Evolutionary conservation across 768 basidiomycete genomes (phyloP).

Genomic region (Tylopilus balloui): DNA sequence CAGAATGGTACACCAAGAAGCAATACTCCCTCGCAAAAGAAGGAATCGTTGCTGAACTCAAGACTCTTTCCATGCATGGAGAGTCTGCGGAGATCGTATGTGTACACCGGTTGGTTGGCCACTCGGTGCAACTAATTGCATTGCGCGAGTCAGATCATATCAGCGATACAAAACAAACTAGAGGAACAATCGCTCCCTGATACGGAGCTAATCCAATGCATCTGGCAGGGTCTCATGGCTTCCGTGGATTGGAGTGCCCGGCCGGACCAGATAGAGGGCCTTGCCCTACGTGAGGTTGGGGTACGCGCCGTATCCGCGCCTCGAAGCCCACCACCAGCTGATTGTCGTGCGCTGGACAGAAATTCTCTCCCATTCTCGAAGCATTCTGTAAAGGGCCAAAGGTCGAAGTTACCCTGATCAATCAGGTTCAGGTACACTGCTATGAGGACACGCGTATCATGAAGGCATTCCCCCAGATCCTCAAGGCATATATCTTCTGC

Average conservation of each 20-base stretch:
- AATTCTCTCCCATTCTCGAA: conserved; percentile 80
- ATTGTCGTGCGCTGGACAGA: conserved; percentile 41
- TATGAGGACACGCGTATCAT: conserved; percentile 96
- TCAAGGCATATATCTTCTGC: conserved; percentile 56
- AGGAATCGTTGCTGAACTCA: conserved; percentile 61
- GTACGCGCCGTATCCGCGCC: conserved; percentile 41
- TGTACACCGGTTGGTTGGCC: conserved; percentile 6
- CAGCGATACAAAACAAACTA: conserved; percentile 65
- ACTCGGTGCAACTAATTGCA: conserved; percentile 4
- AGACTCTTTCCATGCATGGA: conserved; percentile 64
- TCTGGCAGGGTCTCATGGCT: conserved; percentile 90
- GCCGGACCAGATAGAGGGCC: conserved; percentile 87
- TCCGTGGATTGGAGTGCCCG: conserved; percentile 86
- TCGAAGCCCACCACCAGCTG: neutral
- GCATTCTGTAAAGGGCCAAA: conserved; percentile 87
- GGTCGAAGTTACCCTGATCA: conserved; percentile 91
- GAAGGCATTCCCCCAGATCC: conserved; percentile 90
- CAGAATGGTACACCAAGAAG: conserved; percentile 94
- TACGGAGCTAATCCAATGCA: conserved; percentile 76
- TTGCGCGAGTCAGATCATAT: conserved; percentile 55
- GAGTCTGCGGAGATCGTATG: conserved; percentile 67
- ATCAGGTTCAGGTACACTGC: conserved; percentile 91
- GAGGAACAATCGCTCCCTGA: conserved; percentile 83
- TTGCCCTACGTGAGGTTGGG: conserved; percentile 82
- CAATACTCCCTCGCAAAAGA: conserved; percentile 83